These are phyloP conservation scores for Paecilomyces formosus DNA, from an alignment of 2,329 filamentous ascomycete species.

Conservation along the genomic window DNA sequence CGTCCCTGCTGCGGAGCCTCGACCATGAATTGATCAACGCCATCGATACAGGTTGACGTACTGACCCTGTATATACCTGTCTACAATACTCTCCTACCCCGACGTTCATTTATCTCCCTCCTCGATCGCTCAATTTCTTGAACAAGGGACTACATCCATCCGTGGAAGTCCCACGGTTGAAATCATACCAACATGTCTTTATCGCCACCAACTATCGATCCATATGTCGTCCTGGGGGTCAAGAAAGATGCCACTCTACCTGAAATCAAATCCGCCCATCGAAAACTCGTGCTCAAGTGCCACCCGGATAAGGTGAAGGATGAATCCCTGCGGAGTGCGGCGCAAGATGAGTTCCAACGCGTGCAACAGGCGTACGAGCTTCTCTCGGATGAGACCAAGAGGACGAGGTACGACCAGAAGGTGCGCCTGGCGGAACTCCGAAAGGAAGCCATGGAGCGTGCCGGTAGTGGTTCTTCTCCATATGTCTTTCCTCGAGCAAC, in stretches of 20 bases:
- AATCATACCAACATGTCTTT: constrained; percentile 14
- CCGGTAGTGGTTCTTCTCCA: constrained; percentile 12
- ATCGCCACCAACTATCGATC: constrained; percentile 50
- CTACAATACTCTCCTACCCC: not conserved
- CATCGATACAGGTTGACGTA: not conserved
- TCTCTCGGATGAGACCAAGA: constrained; percentile 67
- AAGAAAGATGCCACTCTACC: constrained; percentile 60
- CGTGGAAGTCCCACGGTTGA: not conserved
- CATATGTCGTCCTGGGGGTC: constrained; percentile 71
- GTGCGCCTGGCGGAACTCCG: constrained; percentile 59
- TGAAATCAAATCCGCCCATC: constrained; percentile 71
- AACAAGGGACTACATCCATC: not conserved
- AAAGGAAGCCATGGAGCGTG: constrained; percentile 47
- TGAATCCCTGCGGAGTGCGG: constrained; percentile 64
- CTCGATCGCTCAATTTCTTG: not conserved
- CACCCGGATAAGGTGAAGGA: constrained; percentile 90
- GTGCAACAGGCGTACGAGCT: constrained; percentile 92
- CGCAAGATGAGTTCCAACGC: constrained; percentile 81
- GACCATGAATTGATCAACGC: not conserved
- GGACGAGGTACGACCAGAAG: constrained; percentile 70
- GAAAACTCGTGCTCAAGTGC: constrained; percentile 79
- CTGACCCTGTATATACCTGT: not conserved
- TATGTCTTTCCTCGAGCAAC: not conserved
- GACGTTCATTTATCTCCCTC: not conserved
- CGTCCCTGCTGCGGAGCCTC: not conserved